These are phyloP conservation scores for Entomortierella parvispora DNA, from an alignment of 192 early-diverging fungal species.

Conservation along the genomic window DNA sequence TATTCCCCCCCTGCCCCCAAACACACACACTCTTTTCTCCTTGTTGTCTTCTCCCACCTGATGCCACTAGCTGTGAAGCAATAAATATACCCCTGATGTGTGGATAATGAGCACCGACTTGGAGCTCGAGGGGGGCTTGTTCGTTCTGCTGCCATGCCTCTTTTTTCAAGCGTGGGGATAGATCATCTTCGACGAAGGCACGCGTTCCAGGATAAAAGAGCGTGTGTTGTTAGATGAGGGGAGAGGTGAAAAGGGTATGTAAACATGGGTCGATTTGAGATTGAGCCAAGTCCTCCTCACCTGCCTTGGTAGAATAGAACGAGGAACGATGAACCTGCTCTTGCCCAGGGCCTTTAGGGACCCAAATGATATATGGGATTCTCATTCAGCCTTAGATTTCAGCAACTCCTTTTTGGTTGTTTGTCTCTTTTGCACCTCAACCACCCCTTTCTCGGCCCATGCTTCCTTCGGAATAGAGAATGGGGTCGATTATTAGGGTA, in stretches of 20 bases:
- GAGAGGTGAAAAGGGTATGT: neutral
- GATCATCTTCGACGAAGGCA: neutral
- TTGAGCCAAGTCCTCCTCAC: constrained; percentile 13
- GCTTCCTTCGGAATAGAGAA: constrained; percentile 7
- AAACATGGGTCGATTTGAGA: constrained; percentile 20
- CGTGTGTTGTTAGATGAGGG: neutral
- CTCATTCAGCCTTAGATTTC: neutral
- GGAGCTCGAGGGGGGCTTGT: neutral
- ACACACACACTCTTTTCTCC: too few species aligned
- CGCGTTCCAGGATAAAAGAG: neutral
- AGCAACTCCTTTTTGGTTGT: neutral
- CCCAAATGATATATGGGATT: too few species aligned
- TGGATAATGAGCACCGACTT: neutral
- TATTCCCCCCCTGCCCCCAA: neutral
- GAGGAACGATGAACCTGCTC: neutral
- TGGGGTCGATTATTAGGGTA: neutral
- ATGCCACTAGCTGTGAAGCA: too few species aligned
- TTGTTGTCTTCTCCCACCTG: too few species aligned
- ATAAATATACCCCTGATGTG: neutral
- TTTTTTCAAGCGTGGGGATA: neutral
- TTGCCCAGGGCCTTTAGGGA: neutral
- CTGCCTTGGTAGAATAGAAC: neutral
- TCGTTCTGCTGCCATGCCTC: too few species aligned
- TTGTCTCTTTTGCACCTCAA: neutral
- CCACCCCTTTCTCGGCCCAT: neutral